Evolutionary conservation across 1,284 basidiomycete genomes (phyloP).

Genomic region (Chalciporus sp.): DNA sequence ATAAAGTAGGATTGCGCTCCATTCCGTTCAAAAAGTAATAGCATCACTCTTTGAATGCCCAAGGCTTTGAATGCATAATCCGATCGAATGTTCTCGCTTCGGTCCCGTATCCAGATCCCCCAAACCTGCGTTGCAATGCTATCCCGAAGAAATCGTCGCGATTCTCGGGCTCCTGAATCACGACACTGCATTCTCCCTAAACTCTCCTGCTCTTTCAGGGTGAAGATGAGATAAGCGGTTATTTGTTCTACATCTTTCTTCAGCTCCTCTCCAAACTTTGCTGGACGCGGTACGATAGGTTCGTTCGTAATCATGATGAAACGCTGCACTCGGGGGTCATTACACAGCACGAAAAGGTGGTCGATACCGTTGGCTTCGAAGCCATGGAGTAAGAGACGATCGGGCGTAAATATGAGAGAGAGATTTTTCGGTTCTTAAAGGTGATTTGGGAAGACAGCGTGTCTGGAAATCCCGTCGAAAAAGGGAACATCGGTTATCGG

Average conservation of each 20-base stretch:
- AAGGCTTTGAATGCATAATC: conserved; percentile 27
- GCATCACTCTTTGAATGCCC: conserved; percentile 25
- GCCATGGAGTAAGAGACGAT: conserved; percentile 17
- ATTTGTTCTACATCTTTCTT: conserved; percentile 24
- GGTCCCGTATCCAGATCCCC: conserved; percentile 24
- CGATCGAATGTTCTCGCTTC: conserved; percentile 24
- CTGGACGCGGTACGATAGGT: conserved; percentile 26
- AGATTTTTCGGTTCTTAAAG: no score
- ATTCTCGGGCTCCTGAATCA: conserved; percentile 25
- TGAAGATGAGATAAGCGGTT: conserved; percentile 30
- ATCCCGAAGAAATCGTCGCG: conserved; percentile 22
- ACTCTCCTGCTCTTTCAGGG: conserved; percentile 23
- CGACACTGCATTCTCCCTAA: conserved; percentile 32
- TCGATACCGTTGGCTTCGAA: conserved; percentile 28
- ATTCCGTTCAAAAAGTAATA: conserved; percentile 22
- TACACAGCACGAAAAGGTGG: conserved; percentile 28
- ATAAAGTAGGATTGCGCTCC: conserved; percentile 20
- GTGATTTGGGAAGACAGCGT: no score
- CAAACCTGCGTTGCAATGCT: conserved; percentile 18
- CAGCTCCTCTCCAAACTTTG: conserved; percentile 26
- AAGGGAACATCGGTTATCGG: no score
- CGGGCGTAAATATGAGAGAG: conserved; percentile 15
- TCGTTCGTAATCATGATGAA: conserved; percentile 31
- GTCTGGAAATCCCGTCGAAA: no score
- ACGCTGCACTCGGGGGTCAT: conserved; percentile 30